Evolutionary conservation across 2,329 filamentous ascomycete species (phyloP), one percentile per base, ranked within the genome.

Genomic region (Pseudocercospora cruenta): DNA sequence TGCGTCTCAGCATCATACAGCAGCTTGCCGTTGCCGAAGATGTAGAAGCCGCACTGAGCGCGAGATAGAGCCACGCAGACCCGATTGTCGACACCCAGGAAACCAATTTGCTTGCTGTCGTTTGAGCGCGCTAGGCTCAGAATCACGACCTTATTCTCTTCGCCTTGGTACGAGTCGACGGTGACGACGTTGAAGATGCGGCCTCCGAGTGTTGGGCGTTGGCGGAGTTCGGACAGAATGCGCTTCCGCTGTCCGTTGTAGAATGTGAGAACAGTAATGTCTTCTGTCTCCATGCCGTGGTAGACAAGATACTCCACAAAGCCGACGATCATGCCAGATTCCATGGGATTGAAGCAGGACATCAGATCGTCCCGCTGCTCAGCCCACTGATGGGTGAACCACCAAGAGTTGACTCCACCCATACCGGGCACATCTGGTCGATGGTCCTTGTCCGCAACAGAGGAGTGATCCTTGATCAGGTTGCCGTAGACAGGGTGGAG

Each of bases 101-200:
- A 97, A 0, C 94, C 94, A 31, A 93, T 89, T 0, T 82, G 80
- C 4, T 80, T 74, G 1, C 80, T 72, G 1, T 75, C 69, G 39
- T 90, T 90, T 69, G 90, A 93, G 51, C 94, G 86, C 2, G 95
- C 93, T 0, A 96, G 81, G 0, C 93, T 96, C 0, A 97, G 81
- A 1, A 97, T 76, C 9, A 97, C 84, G 8, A 97, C 83, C 24
- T 94, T 91, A 68, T 96, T 97, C 75, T 97, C 93, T 72, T 97
- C 93, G 12, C 93, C 93, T 76, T 97, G 93, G 73, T 94, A 97
- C 0, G 91, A 92, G 73, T 97, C 94, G 0, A 97, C 91, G 0
- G 93, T 97, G 36, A 87, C 86, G 1, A 96, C 89, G 63, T 81
- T 78, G 53, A 88, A 79, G 59, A 83, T 81, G 0, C 55, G 47